These are phyloP conservation scores for Albugo candida DNA, from an alignment of 352 stramenopile genomes.

Conservation along the genomic window DNA sequence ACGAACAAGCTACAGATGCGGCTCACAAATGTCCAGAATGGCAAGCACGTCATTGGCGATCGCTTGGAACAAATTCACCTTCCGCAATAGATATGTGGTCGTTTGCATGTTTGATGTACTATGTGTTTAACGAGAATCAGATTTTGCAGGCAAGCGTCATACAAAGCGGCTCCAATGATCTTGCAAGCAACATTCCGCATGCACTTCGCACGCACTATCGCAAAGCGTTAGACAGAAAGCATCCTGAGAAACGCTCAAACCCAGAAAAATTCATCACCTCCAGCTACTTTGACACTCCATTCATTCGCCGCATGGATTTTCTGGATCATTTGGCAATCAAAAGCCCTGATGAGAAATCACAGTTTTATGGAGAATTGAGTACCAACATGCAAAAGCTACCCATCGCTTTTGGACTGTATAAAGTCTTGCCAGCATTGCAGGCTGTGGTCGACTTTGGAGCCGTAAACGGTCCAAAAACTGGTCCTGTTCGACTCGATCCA, in stretches of 20 bases:
- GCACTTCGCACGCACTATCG: conserved; percentile 46
- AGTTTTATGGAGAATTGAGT: conserved; percentile 86
- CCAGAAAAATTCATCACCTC: conserved; percentile 77
- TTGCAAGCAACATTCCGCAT: conserved; percentile 50
- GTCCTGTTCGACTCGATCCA: conserved; percentile 52
- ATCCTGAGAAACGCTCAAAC: conserved; percentile 35
- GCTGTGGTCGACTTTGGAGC: conserved; percentile 66
- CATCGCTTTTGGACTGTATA: conserved; percentile 57
- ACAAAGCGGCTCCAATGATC: conserved; percentile 16
- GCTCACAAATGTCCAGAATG: conserved; percentile 73
- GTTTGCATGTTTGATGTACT: conserved; percentile 61
- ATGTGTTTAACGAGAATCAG: conserved; percentile 56
- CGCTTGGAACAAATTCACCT: conserved; percentile 17
- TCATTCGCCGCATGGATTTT: conserved; percentile 86
- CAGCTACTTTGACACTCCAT: conserved; percentile 83
- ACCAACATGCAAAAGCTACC: conserved; percentile 47
- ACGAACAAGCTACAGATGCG: conserved; percentile 69
- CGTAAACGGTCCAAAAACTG: conserved; percentile 27
- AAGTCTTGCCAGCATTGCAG: conserved; percentile 71
- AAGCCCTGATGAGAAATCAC: conserved; percentile 83
- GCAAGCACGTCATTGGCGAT: conserved; percentile 57
- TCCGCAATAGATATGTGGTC: conserved; percentile 54
- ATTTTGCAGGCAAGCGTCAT: conserved; percentile 4
- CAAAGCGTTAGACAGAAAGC: conserved; percentile 61
- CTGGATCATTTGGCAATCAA: conserved; percentile 88